Conservation (phyloP, 495 filamentous ascomycete genomes). For the Aspergillus avenaceus region DNA sequence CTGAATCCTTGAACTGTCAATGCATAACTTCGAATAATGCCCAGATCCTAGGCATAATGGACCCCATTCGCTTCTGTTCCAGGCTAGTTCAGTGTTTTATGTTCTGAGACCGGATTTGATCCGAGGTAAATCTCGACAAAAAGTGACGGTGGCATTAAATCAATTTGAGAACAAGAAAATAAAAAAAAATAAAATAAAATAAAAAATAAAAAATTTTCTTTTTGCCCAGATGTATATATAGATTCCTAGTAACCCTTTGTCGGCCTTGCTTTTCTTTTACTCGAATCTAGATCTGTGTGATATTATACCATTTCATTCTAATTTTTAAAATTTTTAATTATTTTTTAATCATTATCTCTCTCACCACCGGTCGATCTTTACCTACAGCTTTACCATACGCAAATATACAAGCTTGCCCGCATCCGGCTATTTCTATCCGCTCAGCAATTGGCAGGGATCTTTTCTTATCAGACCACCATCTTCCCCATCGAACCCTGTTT, state of each 20-base stretch:
- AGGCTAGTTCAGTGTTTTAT: not conserved
- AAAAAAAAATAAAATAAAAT: not conserved
- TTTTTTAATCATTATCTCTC: not conserved
- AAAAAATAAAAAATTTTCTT: not conserved
- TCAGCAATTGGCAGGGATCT: not conserved
- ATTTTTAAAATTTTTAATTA: not conserved
- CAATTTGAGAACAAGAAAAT: too few species aligned
- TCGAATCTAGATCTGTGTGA: not conserved
- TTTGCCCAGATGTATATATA: constrained; percentile 2
- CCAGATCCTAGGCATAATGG: not conserved
- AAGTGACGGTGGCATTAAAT: not conserved
- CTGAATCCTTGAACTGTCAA: not conserved
- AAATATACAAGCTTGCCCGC: not conserved
- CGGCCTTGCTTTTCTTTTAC: not conserved
- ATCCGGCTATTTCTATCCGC: not conserved
- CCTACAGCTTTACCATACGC: not conserved
- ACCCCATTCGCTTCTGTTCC: not conserved
- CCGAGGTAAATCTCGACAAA: constrained; percentile 5
- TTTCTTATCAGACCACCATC: not conserved
- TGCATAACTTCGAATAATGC: constrained; percentile 3
- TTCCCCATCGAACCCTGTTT: not conserved
- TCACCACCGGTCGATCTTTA: not conserved
- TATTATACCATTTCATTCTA: not conserved
- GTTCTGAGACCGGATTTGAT: constrained; percentile 1
- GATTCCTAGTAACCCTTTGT: not conserved